A percentile compares a stretch with the other conserved stretches of the same genome.
phyloP scores from a whole-genome alignment of 768 basidiomycete species.

The Calocera cornea region DNA sequence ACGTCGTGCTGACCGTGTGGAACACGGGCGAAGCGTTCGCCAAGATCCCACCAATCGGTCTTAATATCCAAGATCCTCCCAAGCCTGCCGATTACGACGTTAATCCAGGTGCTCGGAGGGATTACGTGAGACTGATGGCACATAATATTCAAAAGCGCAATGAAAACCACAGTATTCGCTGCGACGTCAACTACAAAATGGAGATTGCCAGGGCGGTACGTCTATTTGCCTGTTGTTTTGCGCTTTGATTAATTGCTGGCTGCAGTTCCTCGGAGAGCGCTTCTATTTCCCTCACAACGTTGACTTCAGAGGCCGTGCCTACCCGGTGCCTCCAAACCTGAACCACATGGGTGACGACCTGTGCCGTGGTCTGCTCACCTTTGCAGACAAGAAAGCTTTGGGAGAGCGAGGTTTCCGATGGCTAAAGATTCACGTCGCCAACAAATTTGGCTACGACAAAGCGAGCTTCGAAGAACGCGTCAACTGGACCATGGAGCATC shows the following conservation, averaged over 20 bases:
- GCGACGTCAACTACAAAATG: constrained; percentile 89
- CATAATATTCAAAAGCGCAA: constrained; percentile 45
- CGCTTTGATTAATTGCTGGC: not conserved
- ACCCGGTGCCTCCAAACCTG: constrained; percentile 90
- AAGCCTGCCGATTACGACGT: constrained; percentile 35
- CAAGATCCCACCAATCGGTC: constrained; percentile 67
- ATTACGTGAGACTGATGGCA: constrained; percentile 45
- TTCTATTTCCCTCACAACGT: constrained; percentile 93
- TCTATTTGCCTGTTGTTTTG: constrained; percentile 12
- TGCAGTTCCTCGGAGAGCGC: constrained; percentile 68
- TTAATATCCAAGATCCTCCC: constrained; percentile 50
- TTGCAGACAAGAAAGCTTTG: constrained; percentile 65
- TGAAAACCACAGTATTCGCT: constrained; percentile 81
- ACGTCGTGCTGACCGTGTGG: constrained; percentile 68
- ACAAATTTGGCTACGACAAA: constrained; percentile 89
- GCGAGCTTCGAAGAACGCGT: constrained; percentile 88
- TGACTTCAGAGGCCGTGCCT: constrained; percentile 94
- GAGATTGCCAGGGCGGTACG: constrained; percentile 85
- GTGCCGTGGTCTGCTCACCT: constrained; percentile 70
- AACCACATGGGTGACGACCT: constrained; percentile 94
- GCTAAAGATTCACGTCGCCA: constrained; percentile 92
- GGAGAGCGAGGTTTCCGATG: constrained; percentile 77
- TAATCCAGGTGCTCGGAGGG: constrained; percentile 42
- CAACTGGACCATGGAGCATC: constrained; percentile 51
- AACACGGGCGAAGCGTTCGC: constrained; percentile 69